phyloP scores from a whole-genome alignment of 352 stramenopile species.

The Phytopythium ostracodes region DNA sequence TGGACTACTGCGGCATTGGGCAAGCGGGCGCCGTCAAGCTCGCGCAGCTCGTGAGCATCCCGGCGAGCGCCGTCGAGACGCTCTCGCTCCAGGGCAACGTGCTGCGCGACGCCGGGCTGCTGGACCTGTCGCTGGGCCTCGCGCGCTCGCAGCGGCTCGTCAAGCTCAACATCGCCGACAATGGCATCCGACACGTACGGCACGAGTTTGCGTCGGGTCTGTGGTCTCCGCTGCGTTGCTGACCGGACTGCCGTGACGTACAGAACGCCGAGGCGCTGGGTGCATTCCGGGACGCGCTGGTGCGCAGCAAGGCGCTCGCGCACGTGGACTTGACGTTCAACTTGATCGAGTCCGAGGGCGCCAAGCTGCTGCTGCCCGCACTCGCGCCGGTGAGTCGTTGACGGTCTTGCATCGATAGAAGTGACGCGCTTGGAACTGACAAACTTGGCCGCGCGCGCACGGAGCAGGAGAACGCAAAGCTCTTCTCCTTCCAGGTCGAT shows the following conservation, averaged over 20 bases:
- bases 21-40: constrained; percentile 52
- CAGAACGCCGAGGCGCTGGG: constrained; percentile 45
- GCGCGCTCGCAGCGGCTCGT: constrained; percentile 47
- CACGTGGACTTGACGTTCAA: constrained; percentile 82
- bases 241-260: not conserved
- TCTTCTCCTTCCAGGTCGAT: constrained; percentile 75
- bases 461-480: constrained; percentile 49
- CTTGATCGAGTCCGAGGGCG: constrained; percentile 60
- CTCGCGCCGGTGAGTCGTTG: constrained; percentile 32
- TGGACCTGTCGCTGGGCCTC: constrained; percentile 68
- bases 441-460: not conserved
- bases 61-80: constrained; percentile 40
- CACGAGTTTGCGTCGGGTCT: not conserved
- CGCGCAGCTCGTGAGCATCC: constrained; percentile 65
- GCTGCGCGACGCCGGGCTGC: constrained; percentile 51
- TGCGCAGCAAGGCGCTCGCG: constrained; percentile 59
- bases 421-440: not conserved
- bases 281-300: constrained; percentile 59
- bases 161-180: constrained; percentile 76
- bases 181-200: constrained; percentile 67
- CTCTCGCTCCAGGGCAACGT: constrained; percentile 66
- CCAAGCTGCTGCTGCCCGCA: constrained; percentile 51
- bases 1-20: constrained; percentile 67
- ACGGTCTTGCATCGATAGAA: not conserved
- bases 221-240: not conserved